Base-by-base conservation (phyloP, 1,139 yeast species). In the Scheffersomyces lignicola region DNA sequence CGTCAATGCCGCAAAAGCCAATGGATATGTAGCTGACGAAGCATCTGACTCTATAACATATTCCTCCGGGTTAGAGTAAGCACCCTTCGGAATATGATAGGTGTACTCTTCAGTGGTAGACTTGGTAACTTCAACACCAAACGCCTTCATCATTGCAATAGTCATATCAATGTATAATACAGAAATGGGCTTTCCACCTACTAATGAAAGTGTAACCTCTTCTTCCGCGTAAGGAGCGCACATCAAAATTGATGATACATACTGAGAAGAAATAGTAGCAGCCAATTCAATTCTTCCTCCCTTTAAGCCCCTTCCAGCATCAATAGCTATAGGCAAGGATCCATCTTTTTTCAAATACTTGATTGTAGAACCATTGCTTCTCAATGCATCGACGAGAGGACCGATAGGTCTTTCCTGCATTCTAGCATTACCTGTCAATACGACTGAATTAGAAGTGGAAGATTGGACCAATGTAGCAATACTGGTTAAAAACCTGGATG, bases 331-430 rank as follows among this genome's bases (percentile, higher is more conserved):
- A 5, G 99, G 99, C 40, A 92, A 69, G 9, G 95, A 88, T n/a
- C 96, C 97, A 43, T 74, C 69, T 24, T 63, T 69, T 48, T 87
- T 89, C 47, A 81, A 60, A 55, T 87, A 92, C 18, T 77, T 79
- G 37, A 92, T 77, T 9, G 65, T 56, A 5, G 90, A 78, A 25
- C 98, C 97, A 51, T 90, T 92, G 7, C 76, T 62, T 39, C 82
- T 73, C 45, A 92, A 72, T 3, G 99, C 96, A 47, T 89, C 96
- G 10, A 92, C 97, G 39, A 92, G 73, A 5, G 98, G 97, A 18
- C 96, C 97, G 51, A 88, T 88, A 20, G 99, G 99, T 53, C 99
- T 78, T 59, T 90, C 95, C 62, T 92, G 95, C 98, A 92, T 92
- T 62, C 99, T 79, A 29, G 88, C 83, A 57, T 92, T 92, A 50